Evolutionary conservation across 495 filamentous ascomycete species (phyloP).

Genomic region (Evernia prunastri): DNA sequence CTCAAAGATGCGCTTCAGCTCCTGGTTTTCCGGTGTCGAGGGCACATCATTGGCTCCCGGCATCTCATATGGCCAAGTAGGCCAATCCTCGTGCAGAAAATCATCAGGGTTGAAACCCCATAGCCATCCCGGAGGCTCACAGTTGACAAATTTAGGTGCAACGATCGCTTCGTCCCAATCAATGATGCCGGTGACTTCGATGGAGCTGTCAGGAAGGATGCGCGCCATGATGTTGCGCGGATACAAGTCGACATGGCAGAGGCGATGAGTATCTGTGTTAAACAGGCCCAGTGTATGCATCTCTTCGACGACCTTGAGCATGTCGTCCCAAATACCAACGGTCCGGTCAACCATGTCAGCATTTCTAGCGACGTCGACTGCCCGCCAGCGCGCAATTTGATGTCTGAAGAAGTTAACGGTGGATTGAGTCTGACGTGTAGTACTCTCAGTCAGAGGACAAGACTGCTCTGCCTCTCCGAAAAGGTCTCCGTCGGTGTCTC

Average conservation of each 20-base stretch:
- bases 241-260: conserved; percentile 35
- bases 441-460: not conserved
- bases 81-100: conserved; percentile 26
- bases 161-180: conserved; percentile 39
- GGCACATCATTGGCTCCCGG: conserved; percentile 24
- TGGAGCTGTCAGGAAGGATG: conserved; percentile 6
- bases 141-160: conserved; percentile 32
- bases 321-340: conserved; percentile 1
- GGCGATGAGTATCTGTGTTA: conserved; percentile 20
- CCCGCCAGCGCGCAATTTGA: conserved; percentile 1
- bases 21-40: conserved; percentile 15
- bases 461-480: not conserved
- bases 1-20: conserved; percentile 32
- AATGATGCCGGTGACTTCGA: conserved; percentile 30
- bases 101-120: conserved; percentile 28
- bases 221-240: conserved; percentile 34
- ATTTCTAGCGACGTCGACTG: conserved; percentile 3
- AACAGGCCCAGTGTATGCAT: conserved; percentile 13
- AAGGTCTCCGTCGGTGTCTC: not conserved
- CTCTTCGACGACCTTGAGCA: conserved; percentile 12
- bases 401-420: not conserved
- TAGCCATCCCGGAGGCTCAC: conserved; percentile 34
- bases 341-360: not conserved
- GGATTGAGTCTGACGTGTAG: not conserved
- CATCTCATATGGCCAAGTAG: conserved; percentile 17